phyloP scores from a whole-genome alignment of 768 basidiomycete genomes.

The Cystobasidium onofrii region DNA sequence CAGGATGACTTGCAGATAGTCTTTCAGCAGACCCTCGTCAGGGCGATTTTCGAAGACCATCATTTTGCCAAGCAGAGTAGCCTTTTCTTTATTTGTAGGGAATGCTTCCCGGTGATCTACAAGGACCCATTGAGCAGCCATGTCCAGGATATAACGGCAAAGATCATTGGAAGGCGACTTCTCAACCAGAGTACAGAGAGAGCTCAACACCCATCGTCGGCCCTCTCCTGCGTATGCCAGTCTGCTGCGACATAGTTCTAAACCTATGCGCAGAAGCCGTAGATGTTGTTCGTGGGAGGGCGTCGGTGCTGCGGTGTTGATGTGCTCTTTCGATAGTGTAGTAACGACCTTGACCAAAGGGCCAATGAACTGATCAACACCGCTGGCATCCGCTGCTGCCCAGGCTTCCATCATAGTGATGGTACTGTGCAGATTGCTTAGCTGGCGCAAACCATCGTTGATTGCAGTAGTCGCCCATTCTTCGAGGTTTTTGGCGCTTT shows the following conservation, averaged over 20 bases:
- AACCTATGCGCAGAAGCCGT: slow-evolving; percentile 56
- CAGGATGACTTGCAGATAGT: slow-evolving; percentile 79
- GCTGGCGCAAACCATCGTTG: slow-evolving; percentile 67
- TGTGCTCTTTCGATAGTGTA: slow-evolving; percentile 80
- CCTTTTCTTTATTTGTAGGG: slow-evolving; percentile 93
- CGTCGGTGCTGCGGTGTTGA: slow-evolving; percentile 51
- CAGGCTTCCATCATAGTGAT: slow-evolving; percentile 81
- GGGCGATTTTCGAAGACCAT: slow-evolving; percentile 57
- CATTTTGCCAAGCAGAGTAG: slow-evolving; percentile 81
- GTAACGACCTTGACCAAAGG: slow-evolving; percentile 73
- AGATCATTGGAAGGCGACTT: slow-evolving; percentile 73
- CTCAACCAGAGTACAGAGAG: slow-evolving; percentile 71
- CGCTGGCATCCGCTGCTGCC: slow-evolving; percentile 67
- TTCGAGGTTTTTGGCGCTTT: slow-evolving; percentile 58
- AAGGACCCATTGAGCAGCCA: slow-evolving; percentile 82
- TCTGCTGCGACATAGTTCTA: slow-evolving; percentile 75
- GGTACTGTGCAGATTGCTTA: slow-evolving; percentile 64
- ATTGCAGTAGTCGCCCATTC: slow-evolving; percentile 65
- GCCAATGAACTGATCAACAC: slow-evolving; percentile 68
- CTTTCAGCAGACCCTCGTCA: slow-evolving; percentile 67
- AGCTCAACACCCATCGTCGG: slow-evolving; percentile 67
- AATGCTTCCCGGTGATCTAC: slow-evolving; percentile 66
- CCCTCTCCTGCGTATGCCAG: slow-evolving; percentile 79
- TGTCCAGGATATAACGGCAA: slow-evolving; percentile 74
- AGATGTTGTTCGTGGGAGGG: slow-evolving; percentile 55